Evolutionary conservation across 768 basidiomycete species (phyloP).

Genomic region (Tricholoma matsutake): DNA sequence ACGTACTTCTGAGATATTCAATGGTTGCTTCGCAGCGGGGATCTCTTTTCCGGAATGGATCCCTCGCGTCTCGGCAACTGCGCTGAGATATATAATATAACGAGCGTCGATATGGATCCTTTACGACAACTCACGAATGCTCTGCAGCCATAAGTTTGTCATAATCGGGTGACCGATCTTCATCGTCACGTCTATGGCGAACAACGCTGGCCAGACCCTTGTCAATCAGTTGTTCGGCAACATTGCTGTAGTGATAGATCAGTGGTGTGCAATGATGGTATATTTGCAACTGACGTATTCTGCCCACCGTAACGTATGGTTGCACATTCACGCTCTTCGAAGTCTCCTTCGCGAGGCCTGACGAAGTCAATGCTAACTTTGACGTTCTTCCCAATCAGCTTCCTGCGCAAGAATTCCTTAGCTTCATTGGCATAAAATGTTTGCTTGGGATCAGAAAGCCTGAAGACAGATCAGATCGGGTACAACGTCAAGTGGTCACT

Average conservation of each 20-base stretch:
- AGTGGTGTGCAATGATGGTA: not conserved
- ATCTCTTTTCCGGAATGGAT: constrained; percentile 93
- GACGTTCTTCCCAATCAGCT: constrained; percentile 86
- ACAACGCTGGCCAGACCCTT: constrained; percentile 89
- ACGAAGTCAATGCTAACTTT: constrained; percentile 86
- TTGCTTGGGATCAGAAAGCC: constrained; percentile 82
- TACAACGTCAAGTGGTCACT: not conserved
- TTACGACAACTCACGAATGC: constrained; percentile 60
- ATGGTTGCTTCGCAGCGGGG: constrained; percentile 70
- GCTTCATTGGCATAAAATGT: constrained; percentile 89
- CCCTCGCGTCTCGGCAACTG: constrained; percentile 72
- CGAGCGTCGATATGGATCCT: not conserved
- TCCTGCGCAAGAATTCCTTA: constrained; percentile 88
- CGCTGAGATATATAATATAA: constrained; percentile 43
- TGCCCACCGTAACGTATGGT: constrained; percentile 84
- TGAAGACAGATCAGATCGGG: constrained; percentile 24
- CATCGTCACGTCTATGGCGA: constrained; percentile 92
- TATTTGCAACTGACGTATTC: constrained; percentile 55
- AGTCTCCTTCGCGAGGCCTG: constrained; percentile 90
- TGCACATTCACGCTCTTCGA: constrained; percentile 88
- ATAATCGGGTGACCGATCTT: constrained; percentile 92
- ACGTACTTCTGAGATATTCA: constrained; percentile 89
- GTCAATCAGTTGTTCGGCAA: constrained; percentile 91
- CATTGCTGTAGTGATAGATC: constrained; percentile 53
- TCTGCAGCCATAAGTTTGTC: constrained; percentile 96